phyloP scores from a whole-genome alignment of 2,329 filamentous ascomycete species.

The Coniochaeta ligniaria region DNA sequence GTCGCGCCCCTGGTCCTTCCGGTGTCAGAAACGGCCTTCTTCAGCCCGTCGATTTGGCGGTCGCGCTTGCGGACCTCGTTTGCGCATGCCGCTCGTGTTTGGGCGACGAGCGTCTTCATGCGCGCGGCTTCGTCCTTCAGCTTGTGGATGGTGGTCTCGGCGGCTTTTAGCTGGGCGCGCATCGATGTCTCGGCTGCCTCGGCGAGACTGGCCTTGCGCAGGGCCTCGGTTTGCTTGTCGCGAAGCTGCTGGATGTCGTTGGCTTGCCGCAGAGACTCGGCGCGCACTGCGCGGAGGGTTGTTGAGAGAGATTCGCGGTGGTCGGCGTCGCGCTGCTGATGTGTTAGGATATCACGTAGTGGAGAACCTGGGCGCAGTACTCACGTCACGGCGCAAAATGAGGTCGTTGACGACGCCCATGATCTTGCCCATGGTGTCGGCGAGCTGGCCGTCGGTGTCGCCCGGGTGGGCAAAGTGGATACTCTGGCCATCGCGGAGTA shows the following conservation, averaged over 20 bases:
- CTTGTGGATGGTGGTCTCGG: conserved; percentile 66
- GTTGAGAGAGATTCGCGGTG: conserved; percentile 77
- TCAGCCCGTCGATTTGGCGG: conserved; percentile 79
- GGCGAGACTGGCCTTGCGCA: conserved; percentile 47
- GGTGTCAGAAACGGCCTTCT: conserved; percentile 73
- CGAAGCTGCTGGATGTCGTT: conserved; percentile 56
- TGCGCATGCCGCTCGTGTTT: conserved; percentile 79
- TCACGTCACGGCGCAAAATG: conserved; percentile 80
- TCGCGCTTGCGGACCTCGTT: conserved; percentile 90
- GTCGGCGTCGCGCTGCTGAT: conserved; percentile 78
- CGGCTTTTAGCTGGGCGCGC: conserved; percentile 61
- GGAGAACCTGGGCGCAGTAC: conserved; percentile 19
- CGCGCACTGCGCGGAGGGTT: conserved; percentile 68
- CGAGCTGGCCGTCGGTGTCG: conserved; percentile 43
- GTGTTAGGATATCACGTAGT: neutral
- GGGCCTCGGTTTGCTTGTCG: conserved; percentile 46
- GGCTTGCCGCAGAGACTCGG: conserved; percentile 67
- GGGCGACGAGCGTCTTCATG: conserved; percentile 71
- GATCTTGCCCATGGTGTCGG: conserved; percentile 70
- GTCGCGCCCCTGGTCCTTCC: conserved; percentile 53
- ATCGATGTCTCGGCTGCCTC: conserved; percentile 67
- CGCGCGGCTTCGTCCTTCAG: conserved; percentile 78
- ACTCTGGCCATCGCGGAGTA: conserved; percentile 59
- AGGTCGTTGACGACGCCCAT: conserved; percentile 94
- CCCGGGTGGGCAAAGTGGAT: conserved; percentile 79